Conservation (phyloP, 805 yeast genomes). For the Wickerhamomyces kurtzmanii region DNA sequence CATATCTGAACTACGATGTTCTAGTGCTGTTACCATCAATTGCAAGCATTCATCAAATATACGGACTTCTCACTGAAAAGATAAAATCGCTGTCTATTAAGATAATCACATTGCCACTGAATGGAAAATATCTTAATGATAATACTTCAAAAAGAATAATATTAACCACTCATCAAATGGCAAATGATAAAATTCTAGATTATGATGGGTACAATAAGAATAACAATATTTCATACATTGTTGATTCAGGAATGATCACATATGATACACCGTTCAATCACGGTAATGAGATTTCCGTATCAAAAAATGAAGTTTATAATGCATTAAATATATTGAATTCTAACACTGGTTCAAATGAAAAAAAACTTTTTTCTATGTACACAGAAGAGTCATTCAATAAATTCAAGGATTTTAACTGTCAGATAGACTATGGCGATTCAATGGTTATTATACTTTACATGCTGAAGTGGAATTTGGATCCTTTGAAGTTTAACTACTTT, state of each 20-base stretch:
- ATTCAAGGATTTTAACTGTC: conserved; percentile 1
- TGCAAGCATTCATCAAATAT: not conserved
- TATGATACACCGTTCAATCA: too few relatives aligned
- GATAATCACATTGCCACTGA: not conserved
- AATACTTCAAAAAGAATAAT: not conserved
- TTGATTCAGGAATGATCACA: not conserved
- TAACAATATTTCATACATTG: not conserved
- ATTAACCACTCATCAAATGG: not conserved
- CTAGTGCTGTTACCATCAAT: not conserved
- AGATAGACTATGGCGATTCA: not conserved
- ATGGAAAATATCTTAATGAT: not conserved
- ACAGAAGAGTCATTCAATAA: not conserved
- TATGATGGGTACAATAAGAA: too few relatives aligned
- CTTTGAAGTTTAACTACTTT: conserved; percentile 1
- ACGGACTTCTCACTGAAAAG: not conserved
- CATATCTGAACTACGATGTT: not conserved
- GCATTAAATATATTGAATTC: not conserved
- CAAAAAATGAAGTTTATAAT: not conserved
- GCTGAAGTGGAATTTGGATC: not conserved
- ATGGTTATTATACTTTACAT: conserved; percentile 1
- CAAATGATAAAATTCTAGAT: too few relatives aligned
- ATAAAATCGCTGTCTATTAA: too few relatives aligned
- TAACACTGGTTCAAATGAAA: not conserved
- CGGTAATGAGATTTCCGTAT: too few relatives aligned
- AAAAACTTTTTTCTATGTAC: not conserved